Percentiles rank a stretch among this genome's conserved stretches.
phyloP scores from a whole-genome alignment of 228 moss, liverwort and hornwort genomes.

The Sphagnum fallax region DNA sequence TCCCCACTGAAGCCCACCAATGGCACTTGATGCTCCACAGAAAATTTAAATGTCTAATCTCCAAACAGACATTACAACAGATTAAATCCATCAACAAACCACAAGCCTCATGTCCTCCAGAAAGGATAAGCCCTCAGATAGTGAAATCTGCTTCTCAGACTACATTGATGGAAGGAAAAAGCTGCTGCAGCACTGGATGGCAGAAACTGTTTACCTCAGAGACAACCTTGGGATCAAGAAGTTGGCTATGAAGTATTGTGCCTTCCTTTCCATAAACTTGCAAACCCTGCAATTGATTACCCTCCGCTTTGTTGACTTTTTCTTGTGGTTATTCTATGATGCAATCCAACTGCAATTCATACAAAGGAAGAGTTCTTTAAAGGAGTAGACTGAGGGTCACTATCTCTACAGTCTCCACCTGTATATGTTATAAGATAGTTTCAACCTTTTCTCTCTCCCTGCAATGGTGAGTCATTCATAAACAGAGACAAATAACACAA shows the following conservation, averaged over 20 bases:
- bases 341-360: neutral
- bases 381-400: too few relatives aligned
- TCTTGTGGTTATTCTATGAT: neutral
- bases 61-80: neutral
- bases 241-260: conserved; percentile 33
- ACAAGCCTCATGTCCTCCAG: neutral
- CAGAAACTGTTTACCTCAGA: conserved; percentile 31
- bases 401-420: too few relatives aligned
- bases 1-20: conserved; percentile 68
- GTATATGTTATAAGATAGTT: neutral
- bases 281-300: conserved; percentile 57
- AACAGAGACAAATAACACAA: neutral
- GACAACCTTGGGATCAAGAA: conserved; percentile 45
- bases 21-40: conserved; percentile 57
- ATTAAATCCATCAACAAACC: conserved; percentile 3
- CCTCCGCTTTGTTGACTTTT: neutral
- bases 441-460: neutral
- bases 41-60: conserved; percentile 42
- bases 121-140: neutral
- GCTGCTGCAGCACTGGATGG: neutral
- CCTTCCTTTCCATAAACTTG: conserved; percentile 79
- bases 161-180: neutral
- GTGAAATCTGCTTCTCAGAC: neutral
- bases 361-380: neutral
- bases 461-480: neutral